These are phyloP conservation scores for Metarhizium album DNA, from an alignment of 2,329 filamentous ascomycete species.

Conservation along the genomic window DNA sequence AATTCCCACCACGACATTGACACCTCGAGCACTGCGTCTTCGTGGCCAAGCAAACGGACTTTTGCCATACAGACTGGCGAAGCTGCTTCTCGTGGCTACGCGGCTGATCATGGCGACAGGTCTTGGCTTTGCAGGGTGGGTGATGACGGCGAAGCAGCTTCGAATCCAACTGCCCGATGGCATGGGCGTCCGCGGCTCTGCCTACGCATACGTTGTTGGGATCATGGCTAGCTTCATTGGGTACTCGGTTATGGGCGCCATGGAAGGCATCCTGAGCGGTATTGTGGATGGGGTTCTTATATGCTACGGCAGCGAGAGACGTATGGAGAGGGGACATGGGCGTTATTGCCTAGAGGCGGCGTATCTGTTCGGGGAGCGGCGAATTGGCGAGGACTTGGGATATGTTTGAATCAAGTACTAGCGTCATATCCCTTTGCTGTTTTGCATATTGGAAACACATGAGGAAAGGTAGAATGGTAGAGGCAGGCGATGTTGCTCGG, in stretches of 20 bases:
- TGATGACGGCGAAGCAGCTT: conserved; percentile 76
- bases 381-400: conserved; percentile 12
- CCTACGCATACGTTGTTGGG: conserved; percentile 92
- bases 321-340: conserved; percentile 53
- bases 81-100: conserved; percentile 82
- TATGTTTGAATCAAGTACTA: conserved; percentile 5
- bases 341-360: conserved; percentile 89
- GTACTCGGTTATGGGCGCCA: conserved; percentile 83
- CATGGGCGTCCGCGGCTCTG: conserved; percentile 57
- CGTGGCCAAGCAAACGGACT: conserved; percentile 42
- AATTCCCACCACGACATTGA: conserved; percentile 62
- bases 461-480: background rate
- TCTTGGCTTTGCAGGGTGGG: conserved; percentile 93
- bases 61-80: conserved; percentile 83
- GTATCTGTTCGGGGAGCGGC: conserved; percentile 68
- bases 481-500: background rate
- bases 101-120: conserved; percentile 84
- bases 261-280: conserved; percentile 78
- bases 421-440: background rate
- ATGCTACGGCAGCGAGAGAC: conserved; percentile 86
- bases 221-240: conserved; percentile 89
- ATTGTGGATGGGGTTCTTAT: conserved; percentile 83
- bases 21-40: conserved; percentile 38
- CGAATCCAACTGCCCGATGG: conserved; percentile 46
- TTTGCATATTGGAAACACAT: background rate